phyloP scores from a whole-genome alignment of 208 protist species.

The Trichomonas vaginalis region DNA sequence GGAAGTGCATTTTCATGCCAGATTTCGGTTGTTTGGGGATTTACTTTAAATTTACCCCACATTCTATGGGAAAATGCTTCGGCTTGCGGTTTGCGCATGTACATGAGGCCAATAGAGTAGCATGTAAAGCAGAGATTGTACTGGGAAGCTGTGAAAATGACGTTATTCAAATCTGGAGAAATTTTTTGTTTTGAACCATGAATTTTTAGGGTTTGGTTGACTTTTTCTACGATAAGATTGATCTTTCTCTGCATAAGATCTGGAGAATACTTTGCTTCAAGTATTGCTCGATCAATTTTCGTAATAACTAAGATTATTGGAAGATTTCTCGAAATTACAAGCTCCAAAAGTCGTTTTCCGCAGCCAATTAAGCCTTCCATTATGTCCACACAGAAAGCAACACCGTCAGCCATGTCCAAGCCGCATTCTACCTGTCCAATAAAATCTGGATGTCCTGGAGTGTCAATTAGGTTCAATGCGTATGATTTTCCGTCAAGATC shows the following conservation, averaged over 20 bases:
- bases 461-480: conserved; percentile 88
- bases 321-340: background rate
- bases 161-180: conserved; percentile 25
- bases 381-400: conserved; percentile 82
- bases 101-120: conserved; percentile 75
- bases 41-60: conserved; percentile 83
- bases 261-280: conserved; percentile 93
- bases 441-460: conserved; percentile 90
- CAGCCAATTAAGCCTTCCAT: conserved; percentile 68
- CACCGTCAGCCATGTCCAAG: conserved; percentile 76
- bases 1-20: background rate
- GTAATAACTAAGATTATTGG: conserved; percentile 27
- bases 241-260: conserved; percentile 92
- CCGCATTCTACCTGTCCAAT: conserved; percentile 66
- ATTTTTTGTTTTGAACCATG: conserved; percentile 17
- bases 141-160: conserved; percentile 27
- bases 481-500: conserved; percentile 48
- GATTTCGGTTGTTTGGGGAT: background rate
- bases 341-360: background rate
- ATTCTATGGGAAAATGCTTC: conserved; percentile 63
- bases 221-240: conserved; percentile 69
- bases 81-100: conserved; percentile 33
- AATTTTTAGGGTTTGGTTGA: conserved; percentile 68
- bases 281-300: conserved; percentile 79
- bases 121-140: conserved; percentile 43